phyloP scores from a whole-genome alignment of 768 basidiomycete genomes.

The Suillus cothurnatus region DNA sequence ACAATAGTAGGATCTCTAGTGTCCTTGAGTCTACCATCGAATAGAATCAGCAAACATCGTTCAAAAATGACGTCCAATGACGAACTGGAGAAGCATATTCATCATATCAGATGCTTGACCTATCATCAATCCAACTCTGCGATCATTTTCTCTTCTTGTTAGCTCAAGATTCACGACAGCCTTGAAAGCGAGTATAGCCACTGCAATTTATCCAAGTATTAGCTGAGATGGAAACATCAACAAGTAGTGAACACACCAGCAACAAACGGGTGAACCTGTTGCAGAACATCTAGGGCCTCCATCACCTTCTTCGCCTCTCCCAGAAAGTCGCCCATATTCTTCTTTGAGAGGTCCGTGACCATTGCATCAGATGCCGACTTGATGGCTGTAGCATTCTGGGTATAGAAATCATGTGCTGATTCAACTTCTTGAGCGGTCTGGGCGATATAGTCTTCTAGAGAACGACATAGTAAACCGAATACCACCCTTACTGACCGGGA shows the following conservation, averaged over 20 bases:
- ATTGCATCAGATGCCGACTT: conserved; percentile 1
- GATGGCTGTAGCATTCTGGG: conserved; percentile 4
- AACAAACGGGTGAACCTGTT: conserved; percentile 30
- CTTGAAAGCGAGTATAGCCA: conserved; percentile 52
- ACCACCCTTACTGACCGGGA: background rate
- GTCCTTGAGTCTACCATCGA: conserved; percentile 29
- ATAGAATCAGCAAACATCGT: background rate
- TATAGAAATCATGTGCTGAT: background rate
- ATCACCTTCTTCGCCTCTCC: conserved; percentile 26
- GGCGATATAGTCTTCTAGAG: background rate
- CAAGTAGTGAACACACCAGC: conserved; percentile 19
- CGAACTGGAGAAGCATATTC: conserved; percentile 46
- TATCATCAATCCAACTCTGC: conserved; percentile 47
- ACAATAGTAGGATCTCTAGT: conserved; percentile 25
- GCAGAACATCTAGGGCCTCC: conserved; percentile 29
- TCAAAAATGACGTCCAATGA: background rate
- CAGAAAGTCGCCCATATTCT: conserved; percentile 19
- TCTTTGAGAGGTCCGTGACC: background rate
- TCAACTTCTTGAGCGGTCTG: background rate
- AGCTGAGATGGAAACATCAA: background rate
- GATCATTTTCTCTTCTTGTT: conserved; percentile 53
- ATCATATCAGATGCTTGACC: conserved; percentile 55
- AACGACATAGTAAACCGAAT: background rate
- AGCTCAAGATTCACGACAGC: conserved; percentile 50
- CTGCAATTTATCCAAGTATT: conserved; percentile 25